Base-by-base conservation (phyloP, 352 stramenopile species). In the Plasmopara halstedii region DNA sequence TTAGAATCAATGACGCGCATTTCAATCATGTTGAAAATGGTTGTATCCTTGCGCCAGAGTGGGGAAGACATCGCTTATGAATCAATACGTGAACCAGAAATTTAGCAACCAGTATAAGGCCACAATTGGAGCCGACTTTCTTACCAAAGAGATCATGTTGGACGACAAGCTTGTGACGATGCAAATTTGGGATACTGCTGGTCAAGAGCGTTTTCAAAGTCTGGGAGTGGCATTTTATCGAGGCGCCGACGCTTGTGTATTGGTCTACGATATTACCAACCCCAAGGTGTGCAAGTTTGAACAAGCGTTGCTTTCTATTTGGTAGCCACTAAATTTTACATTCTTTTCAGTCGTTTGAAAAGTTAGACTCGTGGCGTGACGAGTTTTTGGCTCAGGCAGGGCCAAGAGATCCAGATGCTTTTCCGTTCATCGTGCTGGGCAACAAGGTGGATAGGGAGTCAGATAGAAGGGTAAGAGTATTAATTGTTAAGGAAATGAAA, bases 261-360 rank as follows among this genome's bases (percentile, higher is more conserved):
- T 99, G 14, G 95, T 99, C 0, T 99, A 99, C 71, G 97, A 99
- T 67, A 97, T 99, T 41, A 99, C 96, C 1, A 98, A 99, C 70
- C 80, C 90, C 11, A 96, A 97, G 68, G 80, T 57, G 1, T 10
- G 9, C 4, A 42, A 10, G 7, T 37, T 6, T 4, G 27, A 3
- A 13, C 13, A 40, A 2, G 6, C n/a, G 1, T 35, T 17, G 31
- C 5, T n/a, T n/a, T n/a, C n/a, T n/a, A n/a, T n/a, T n/a, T n/a
- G n/a, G n/a, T n/a, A n/a, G n/a, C n/a, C n/a, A n/a, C n/a, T n/a
- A n/a, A n/a, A n/a, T n/a, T n/a, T n/a, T n/a, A n/a, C n/a, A n/a
- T n/a, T n/a, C n/a, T n/a, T 11, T 26, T 18, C 2, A 95, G 72
- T 97, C 91, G 13, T 98, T 99, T 64, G 94, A 99, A 59, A 96